Conservation (phyloP, 164 flowering plant species). For the Macadamia integrifolia region DNA sequence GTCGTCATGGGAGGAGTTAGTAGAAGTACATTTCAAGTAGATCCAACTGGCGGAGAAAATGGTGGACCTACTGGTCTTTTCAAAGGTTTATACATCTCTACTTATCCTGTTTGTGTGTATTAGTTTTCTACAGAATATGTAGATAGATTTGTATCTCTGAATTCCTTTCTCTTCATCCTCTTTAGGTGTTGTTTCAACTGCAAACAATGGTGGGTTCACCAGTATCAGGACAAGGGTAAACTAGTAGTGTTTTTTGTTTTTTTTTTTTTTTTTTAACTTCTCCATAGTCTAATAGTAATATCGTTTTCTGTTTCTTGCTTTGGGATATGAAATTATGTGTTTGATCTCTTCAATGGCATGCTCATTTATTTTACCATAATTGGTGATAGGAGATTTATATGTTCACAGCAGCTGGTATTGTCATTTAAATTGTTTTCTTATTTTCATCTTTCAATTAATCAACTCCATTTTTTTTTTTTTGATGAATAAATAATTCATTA, state of each 20-base stretch:
- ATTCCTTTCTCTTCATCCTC: slow-evolving; percentile 11
- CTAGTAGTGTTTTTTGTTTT: slow-evolving; percentile 2
- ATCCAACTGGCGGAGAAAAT: slow-evolving; percentile 70
- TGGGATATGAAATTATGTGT: neutral
- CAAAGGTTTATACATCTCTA: slow-evolving; percentile 49
- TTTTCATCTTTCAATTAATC: too few relatives aligned
- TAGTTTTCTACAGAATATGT: neutral
- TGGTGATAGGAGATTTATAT: neutral
- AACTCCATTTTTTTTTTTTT: too few relatives aligned
- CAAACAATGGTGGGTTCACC: slow-evolving; percentile 93
- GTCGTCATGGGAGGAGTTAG: slow-evolving; percentile 99
- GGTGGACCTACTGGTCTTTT: slow-evolving; percentile 82
- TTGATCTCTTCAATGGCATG: neutral
- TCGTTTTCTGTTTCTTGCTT: neutral
- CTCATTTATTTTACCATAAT: neutral
- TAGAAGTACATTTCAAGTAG: slow-evolving; percentile 74
- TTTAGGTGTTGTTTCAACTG: slow-evolving; percentile 80
- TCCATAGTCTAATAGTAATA: neutral
- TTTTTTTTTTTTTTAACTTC: neutral
- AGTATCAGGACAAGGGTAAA: slow-evolving; percentile 85
- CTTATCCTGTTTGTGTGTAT: neutral
- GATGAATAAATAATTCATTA: too few relatives aligned
- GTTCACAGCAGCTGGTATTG: neutral
- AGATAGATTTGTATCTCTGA: neutral
- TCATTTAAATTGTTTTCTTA: neutral